Evolutionary conservation across 1,284 basidiomycete genomes (phyloP), one percentile per base, ranked within the genome.

Genomic region (Mycena sp.): DNA sequence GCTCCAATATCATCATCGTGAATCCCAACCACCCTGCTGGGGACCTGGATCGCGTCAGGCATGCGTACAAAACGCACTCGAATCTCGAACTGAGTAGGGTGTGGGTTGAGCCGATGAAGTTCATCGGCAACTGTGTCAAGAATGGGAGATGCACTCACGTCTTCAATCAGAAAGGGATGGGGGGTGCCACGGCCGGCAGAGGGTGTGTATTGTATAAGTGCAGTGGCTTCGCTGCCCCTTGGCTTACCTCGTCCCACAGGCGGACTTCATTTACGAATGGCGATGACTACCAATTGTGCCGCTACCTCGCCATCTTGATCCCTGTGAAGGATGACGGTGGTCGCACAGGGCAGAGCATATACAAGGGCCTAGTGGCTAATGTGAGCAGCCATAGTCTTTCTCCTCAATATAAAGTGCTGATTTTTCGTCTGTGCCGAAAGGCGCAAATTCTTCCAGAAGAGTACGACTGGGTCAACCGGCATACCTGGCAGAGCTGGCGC

Each of bases 401-500:
- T 57, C 44, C 30, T 46, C n/a, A 54, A 30, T n/a, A n/a, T n/a
- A n/a, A n/a, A n/a, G n/a, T 14, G 23, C 58, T 28, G 4, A 54
- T 26, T 12, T 35, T 4, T 17, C n/a, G 53, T 35, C 52, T 21
- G 29, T 26, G 9, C 16, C 32, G 16, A 37, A 37, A 75, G 72
- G 63, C 60, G 6, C 23, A 65, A 1, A 32, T 50, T 12, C 58
- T 67, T n/a, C 72, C 73, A 4, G 56, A 69, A 7, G 81, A 83
- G 41, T 87, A 81, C 67, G 73, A 71, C 2, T 93, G 91, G 91
- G 87, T 83, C 17, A 78, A 74, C 4, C 81, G 87, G 11, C 90
- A 92, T 72, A 83, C 89, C 4, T 85, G 85, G 82, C 83, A 89
- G 61, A 90, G 90, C 23, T 92, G 90, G 90, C 83, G 87, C 29